Evolutionary conservation across 2,329 filamentous ascomycete species (phyloP).

Genomic region (Byssothecium circinans): DNA sequence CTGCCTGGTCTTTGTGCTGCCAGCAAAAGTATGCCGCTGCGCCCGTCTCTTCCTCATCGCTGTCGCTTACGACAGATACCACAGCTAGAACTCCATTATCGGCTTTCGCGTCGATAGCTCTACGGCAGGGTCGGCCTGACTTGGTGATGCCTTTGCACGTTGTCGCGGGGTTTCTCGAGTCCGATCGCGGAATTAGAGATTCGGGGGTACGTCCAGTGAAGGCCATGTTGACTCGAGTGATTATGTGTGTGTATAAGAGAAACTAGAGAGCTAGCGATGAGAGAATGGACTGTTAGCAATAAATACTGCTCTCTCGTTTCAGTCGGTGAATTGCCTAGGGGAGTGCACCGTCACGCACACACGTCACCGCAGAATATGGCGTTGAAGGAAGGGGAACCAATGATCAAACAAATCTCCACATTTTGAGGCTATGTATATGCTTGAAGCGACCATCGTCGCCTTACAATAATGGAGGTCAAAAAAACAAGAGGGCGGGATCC

Average conservation of each 20-base stretch:
- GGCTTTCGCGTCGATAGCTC: constrained; percentile 60
- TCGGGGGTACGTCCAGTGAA: constrained; percentile 67
- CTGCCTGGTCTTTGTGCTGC: constrained; percentile 90
- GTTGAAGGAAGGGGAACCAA: background rate
- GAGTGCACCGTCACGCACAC: constrained; percentile 1
- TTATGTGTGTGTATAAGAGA: too few species aligned
- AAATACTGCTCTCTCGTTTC: background rate
- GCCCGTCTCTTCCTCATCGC: constrained; percentile 58
- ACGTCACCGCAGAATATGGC: constrained; percentile 5
- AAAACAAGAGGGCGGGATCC: constrained; percentile 17
- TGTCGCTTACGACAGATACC: constrained; percentile 39
- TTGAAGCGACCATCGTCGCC: constrained; percentile 9
- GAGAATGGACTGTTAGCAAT: constrained; percentile 5
- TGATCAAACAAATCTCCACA: background rate
- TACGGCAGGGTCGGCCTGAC: constrained; percentile 79
- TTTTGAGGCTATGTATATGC: constrained; percentile 20
- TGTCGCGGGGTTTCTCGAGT: constrained; percentile 79
- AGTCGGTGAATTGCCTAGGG: background rate
- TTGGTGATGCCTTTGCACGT: constrained; percentile 89
- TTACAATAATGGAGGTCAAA: constrained; percentile 1
- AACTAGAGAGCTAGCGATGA: background rate
- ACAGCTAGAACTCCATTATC: constrained; percentile 46
- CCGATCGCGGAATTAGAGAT: constrained; percentile 72
- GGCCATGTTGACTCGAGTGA: constrained; percentile 19
- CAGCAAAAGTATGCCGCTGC: constrained; percentile 77